phyloP scores from a whole-genome alignment of 345 rosid species.

The Aegle marmelos region DNA sequence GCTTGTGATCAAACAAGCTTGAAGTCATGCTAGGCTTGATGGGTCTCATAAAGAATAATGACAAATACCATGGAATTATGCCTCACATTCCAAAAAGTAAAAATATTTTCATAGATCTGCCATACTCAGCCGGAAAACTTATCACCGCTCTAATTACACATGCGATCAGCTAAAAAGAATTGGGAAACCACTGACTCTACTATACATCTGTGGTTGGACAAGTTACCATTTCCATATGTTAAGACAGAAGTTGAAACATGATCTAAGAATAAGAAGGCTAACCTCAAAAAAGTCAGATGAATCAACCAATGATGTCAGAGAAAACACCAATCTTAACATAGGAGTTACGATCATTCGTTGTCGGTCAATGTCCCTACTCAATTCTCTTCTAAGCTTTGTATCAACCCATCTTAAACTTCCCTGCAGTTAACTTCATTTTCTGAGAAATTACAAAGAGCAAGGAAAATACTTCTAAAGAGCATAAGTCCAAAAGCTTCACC shows the following conservation, averaged over 20 bases:
- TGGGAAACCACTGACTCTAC: background rate
- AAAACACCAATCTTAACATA: constrained; percentile 71
- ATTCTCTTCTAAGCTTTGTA: constrained; percentile 53
- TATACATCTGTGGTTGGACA: background rate
- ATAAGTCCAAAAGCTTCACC: constrained; percentile 35
- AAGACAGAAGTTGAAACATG: background rate
- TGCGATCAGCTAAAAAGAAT: background rate
- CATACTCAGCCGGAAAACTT: background rate
- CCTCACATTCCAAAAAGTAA: background rate
- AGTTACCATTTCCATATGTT: background rate
- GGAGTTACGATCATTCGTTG: constrained; percentile 66
- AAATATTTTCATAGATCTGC: background rate
- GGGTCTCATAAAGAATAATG: background rate
- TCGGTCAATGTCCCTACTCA: constrained; percentile 55
- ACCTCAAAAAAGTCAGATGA: constrained; percentile 88
- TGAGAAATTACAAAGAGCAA: constrained; percentile 8
- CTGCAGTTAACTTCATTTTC: constrained; percentile 41
- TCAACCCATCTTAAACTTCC: constrained; percentile 64
- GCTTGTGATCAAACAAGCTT: constrained; percentile 2
- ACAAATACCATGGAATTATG: background rate
- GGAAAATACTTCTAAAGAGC: constrained; percentile 6
- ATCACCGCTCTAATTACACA: background rate
- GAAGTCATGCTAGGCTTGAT: background rate
- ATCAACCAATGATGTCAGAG: constrained; percentile 79
- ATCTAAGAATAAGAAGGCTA: constrained; percentile 15